Conservation (phyloP, 306 rosid species). For the Adenanthera pavonina region DNA sequence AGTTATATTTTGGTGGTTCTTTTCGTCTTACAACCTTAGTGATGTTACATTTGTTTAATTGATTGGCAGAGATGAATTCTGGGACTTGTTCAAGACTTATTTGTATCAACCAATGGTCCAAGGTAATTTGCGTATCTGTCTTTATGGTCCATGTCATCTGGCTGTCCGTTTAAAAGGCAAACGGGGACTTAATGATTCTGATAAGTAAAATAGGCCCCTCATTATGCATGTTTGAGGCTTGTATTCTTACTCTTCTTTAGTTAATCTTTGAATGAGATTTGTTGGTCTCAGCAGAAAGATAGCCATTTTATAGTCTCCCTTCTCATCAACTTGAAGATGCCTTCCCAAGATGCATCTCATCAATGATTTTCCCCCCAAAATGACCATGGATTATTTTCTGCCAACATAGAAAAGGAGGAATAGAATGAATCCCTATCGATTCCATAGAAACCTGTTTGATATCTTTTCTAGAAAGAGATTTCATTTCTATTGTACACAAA, state of each 20-base stretch:
- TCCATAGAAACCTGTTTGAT: neutral
- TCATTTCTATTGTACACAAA: neutral
- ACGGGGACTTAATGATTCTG: slow-evolving; percentile 21
- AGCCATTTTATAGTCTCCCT: neutral
- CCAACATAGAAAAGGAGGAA: neutral
- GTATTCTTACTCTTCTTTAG: neutral
- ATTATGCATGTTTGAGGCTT: slow-evolving; percentile 17
- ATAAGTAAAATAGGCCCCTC: neutral
- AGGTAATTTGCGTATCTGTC: slow-evolving; percentile 66
- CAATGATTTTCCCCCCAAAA: neutral
- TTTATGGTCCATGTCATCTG: slow-evolving; percentile 58
- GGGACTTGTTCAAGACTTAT: slow-evolving; percentile 81
- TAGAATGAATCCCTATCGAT: neutral
- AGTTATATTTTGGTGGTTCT: neutral
- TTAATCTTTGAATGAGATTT: neutral
- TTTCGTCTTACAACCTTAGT: slow-evolving; percentile 8
- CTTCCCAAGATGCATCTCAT: neutral
- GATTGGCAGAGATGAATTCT: slow-evolving; percentile 84
- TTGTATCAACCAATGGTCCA: slow-evolving; percentile 65
- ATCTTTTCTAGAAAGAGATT: neutral
- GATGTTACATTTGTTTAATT: neutral
- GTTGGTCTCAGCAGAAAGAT: neutral
- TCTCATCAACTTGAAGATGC: neutral
- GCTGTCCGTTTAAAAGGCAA: slow-evolving; percentile 51
- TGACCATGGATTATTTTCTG: neutral